Base-by-base conservation (phyloP, 208 protist species). In the Phytomonas francai region DNA sequence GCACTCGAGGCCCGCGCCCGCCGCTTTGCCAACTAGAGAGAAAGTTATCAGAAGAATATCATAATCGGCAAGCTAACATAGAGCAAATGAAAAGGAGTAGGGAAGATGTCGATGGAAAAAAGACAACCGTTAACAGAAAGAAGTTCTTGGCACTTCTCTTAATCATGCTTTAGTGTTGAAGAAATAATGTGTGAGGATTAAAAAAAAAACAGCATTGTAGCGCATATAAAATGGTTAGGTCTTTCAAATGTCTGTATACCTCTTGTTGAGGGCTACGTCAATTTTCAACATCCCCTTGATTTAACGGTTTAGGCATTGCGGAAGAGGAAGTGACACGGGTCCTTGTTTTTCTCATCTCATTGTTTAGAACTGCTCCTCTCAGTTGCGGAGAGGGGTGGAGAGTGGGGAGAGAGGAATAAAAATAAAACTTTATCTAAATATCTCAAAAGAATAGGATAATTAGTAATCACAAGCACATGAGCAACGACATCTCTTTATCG, bases 1-100 rank as follows among this genome's bases (percentile, higher is more conserved):
- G 73, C 76, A 33, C 78, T 87, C 72, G 69, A 78, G 62, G 71
- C 73, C 8, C 81, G 84, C 63, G 71, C 78, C 27, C 58, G 54
- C 22, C 84, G 84, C 54, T 90, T 90, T 70, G 79, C 54, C 42
- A n/a, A 68, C 30, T 66, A 68, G 63, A 62, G 58, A 33, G 58
- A 12, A 3, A 22, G 14, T 3, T 62, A 39, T 42, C 16, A 62
- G 58, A 42, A 62, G 14, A 62, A 62, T 39, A 42, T 19, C 39
- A 49, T 49, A 49, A 49, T 49, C 12, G 39, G 3, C 39, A 49
- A 12, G 14, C 39, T 49, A 19, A 57, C 6, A 2, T 14, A 54
- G 39, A 65, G 58, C 30, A 62, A 1, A 62, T 9, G 16, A 62
- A 62, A 42, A 2, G 34, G 34, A 22, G 14, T 62, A 62, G 14